These are phyloP conservation scores for Podaxis mareebaensis DNA, from an alignment of 768 basidiomycete genomes.

Conservation along the genomic window DNA sequence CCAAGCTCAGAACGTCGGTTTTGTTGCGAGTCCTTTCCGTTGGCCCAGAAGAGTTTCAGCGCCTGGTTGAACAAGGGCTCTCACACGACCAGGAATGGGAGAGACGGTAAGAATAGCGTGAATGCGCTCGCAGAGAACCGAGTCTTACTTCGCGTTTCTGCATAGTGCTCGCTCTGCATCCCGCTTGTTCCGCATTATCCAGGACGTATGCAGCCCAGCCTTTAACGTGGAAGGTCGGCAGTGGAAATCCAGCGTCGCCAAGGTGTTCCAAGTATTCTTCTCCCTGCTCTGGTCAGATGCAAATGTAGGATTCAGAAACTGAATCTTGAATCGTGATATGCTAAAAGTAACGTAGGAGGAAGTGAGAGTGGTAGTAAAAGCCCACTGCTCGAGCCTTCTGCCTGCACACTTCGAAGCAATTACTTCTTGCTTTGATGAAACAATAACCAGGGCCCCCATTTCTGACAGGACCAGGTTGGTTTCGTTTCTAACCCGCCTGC, in stretches of 20 bases:
- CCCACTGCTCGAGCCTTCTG: slow-evolving; percentile 59
- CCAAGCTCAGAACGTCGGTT: slow-evolving; percentile 52
- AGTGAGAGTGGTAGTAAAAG: slow-evolving; percentile 57
- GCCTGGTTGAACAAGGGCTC: slow-evolving; percentile 44
- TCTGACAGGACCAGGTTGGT: slow-evolving; percentile 58
- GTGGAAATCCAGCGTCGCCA: slow-evolving; percentile 63
- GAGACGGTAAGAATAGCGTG: slow-evolving; percentile 40
- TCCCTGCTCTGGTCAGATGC: slow-evolving; percentile 63
- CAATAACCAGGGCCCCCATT: slow-evolving; percentile 54
- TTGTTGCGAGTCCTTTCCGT: slow-evolving; percentile 62
- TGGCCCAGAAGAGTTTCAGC: slow-evolving; percentile 61
- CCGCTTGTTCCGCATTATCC: slow-evolving; percentile 62
- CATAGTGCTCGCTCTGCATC: slow-evolving; percentile 35
- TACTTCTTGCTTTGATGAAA: slow-evolving; percentile 67
- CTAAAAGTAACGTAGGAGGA: slow-evolving; percentile 55
- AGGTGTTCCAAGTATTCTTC: slow-evolving; percentile 64
- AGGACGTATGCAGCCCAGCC: slow-evolving; percentile 64
- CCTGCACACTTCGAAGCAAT: slow-evolving; percentile 68
- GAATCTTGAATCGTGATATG: background rate
- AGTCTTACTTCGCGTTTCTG: background rate
- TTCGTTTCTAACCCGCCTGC: slow-evolving; percentile 66
- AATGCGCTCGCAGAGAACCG: background rate
- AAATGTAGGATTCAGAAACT: slow-evolving; percentile 38
- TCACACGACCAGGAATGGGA: slow-evolving; percentile 44
- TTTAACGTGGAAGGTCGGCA: slow-evolving; percentile 65